Base-by-base conservation (phyloP, 163 green algal genomes). In the Chloromonas sp. region DNA sequence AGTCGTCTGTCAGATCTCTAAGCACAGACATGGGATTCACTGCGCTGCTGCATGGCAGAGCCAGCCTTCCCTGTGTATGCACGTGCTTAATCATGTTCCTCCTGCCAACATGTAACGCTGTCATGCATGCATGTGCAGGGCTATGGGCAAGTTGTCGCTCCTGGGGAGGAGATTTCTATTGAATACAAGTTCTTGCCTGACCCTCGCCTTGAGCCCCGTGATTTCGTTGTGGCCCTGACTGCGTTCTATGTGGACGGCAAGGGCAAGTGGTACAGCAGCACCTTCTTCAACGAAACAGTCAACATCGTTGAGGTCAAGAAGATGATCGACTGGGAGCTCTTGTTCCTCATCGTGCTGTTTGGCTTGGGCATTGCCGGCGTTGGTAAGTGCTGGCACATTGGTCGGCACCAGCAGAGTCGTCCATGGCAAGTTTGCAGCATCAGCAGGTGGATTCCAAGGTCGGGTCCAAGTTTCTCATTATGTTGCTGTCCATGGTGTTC, bases 251-350 rank as follows among this genome's bases (percentile, higher is more conserved):
- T 90, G 83, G 77, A 86, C 71, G 60, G 78, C 3, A 78, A 84
- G n/a, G 80, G 85, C 14, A 60, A 87, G 70, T 91, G 86, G 81
- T 90, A 88, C 81, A 88, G 79, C 87, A 92, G 82, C 60, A 90
- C 85, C 57, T 91, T 92, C 82, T 94, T 94, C 87, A 94, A 94
- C 86, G 74, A 86, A 61, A 94, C 91, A 1, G 78, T 94, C 0
- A 86, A 90, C 2, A 86, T 92, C 1, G 82, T 89, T 0, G 90
- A 92, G 87, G 84, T 85, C 82, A 83, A 86, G 59, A 88, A 91
- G 86, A 78, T 94, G 82, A 74, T 94, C 70, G 91, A 94, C 87
- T 89, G 81, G 59, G 89, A 93, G 83, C 83, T 89, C 11, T 82
- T 94, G 70, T 91, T 89, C 82, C 85, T 93, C 74, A 88, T 88